Conservation (phyloP, 257 asterid genomes). For the Plantago ovata region DNA sequence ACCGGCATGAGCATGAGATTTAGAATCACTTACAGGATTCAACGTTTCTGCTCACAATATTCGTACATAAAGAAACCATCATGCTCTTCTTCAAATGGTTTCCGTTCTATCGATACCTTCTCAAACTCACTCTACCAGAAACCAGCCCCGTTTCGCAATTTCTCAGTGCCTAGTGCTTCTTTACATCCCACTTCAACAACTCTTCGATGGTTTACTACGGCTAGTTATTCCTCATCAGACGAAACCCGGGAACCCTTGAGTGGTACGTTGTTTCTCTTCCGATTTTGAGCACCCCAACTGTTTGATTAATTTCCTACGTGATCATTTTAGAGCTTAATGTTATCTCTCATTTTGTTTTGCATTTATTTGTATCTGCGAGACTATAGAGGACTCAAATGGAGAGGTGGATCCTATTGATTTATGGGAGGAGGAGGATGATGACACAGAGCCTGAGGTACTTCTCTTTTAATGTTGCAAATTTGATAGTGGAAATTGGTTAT, state of each 20-base stretch:
- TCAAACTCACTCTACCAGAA: slow-evolving; percentile 14
- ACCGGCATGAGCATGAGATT: slow-evolving; percentile 33
- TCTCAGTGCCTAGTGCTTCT: slow-evolving; percentile 12
- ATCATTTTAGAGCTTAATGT: slow-evolving; percentile 16
- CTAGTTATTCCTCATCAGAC: slow-evolving; percentile 21
- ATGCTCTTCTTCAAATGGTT: slow-evolving; percentile 15
- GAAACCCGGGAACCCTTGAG: slow-evolving; percentile 12
- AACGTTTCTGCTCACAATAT: slow-evolving; percentile 13
- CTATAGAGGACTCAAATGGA: slow-evolving; percentile 39
- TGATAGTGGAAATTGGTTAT: not conserved
- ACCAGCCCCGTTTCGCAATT: slow-evolving; percentile 12
- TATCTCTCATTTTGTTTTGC: not conserved
- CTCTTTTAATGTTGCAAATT: not conserved
- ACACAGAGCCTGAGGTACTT: slow-evolving; percentile 68
- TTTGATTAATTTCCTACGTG: slow-evolving; percentile 24
- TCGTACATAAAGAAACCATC: slow-evolving; percentile 14
- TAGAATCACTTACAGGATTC: slow-evolving; percentile 13
- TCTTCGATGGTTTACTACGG: slow-evolving; percentile 28
- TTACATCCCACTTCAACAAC: slow-evolving; percentile 24
- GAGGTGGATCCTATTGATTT: slow-evolving; percentile 77
- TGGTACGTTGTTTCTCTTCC: slow-evolving; percentile 17
- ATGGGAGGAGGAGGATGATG: slow-evolving; percentile 96
- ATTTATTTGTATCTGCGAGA: slow-evolving; percentile 16
- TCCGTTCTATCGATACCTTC: slow-evolving; percentile 24
- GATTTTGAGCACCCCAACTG: slow-evolving; percentile 37